Base-by-base conservation (phyloP, 768 basidiomycete genomes). In the Lactarius tabidus region DNA sequence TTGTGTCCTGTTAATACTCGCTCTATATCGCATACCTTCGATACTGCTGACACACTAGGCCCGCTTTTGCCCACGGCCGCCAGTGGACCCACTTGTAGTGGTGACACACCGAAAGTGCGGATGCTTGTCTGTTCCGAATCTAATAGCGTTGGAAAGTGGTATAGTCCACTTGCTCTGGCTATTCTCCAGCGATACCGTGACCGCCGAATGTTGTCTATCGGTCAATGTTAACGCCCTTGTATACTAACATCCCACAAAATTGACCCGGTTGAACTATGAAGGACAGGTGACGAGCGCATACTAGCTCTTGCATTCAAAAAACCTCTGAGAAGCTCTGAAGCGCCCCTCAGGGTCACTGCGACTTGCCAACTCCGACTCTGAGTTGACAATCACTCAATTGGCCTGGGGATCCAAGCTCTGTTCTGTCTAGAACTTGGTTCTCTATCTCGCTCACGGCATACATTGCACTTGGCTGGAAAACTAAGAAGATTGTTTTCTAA, bases 21-120 rank as follows among this genome's bases (percentile, higher is more conserved):
- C 85, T 10, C 74, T 98, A 38, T 85, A 95, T 29, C 83, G 96
- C 14, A 86, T 98, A 31, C 95, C 95, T 0, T 77, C 85, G 17
- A 79, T 98, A 54, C 75, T 97, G 60, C 70, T 85, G 3, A 78
- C 97, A 3, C 95, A 95, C 71, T 15, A 38, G 1, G 38, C 69
- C 74, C 76, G 41, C 86, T 83, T 26, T 91, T 92, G 86, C 81
- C 83, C 56, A 92, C 98, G 76, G 95, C 96, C n/a, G n/a, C n/a
- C n/a, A n/a, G n/a, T 18, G 18, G 17, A 15, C 39, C 2, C 15
- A 41, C 6, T 18, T 18, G 39, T 41, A 15, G 39, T 2, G 18
- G 17, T 41, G 15, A 6, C 17, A 18, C 17, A 18, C 3, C n/a
- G n/a, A n/a, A n/a, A n/a, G 39, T 6, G 17, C 2, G 18, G 17